These are phyloP conservation scores for Boletus rex-veris DNA, from an alignment of 768 basidiomycete species.

Conservation along the genomic window DNA sequence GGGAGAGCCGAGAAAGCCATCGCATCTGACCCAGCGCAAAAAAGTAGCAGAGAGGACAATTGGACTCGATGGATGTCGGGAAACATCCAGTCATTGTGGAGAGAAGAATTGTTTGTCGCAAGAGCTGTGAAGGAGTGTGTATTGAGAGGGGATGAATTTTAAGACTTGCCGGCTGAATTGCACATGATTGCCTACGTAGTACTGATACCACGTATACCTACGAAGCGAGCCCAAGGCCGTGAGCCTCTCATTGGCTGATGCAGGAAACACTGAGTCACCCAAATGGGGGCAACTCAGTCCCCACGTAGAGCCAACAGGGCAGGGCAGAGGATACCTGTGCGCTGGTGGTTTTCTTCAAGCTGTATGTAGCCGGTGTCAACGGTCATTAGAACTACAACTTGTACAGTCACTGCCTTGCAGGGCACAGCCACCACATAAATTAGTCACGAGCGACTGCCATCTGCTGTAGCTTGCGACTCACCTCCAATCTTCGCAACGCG, in stretches of 20 bases:
- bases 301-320: too few relatives aligned
- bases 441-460: background rate
- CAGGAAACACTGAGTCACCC: too few relatives aligned
- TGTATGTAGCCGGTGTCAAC: too few relatives aligned
- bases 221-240: too few relatives aligned
- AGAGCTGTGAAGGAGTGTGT: slow-evolving; percentile 45
- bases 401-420: too few relatives aligned
- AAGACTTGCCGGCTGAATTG: background rate
- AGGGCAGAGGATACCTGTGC: too few relatives aligned
- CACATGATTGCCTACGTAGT: too few relatives aligned
- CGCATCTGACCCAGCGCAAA: background rate
- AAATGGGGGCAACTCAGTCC: too few relatives aligned
- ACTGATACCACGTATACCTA: too few relatives aligned
- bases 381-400: too few relatives aligned
- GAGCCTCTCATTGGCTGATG: too few relatives aligned
- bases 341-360: too few relatives aligned
- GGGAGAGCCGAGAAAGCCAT: slow-evolving; percentile 30
- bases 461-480: background rate
- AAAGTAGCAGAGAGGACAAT: background rate
- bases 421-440: slow-evolving; percentile 18
- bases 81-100: slow-evolving; percentile 53
- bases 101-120: slow-evolving; percentile 56
- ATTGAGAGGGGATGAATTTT: slow-evolving; percentile 48
- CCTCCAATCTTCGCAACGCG: background rate
- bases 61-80: slow-evolving; percentile 37